Evolutionary conservation across 805 yeast genomes (phyloP), one percentile per base, ranked within the genome.

Genomic region (Lipomyces kockii): DNA sequence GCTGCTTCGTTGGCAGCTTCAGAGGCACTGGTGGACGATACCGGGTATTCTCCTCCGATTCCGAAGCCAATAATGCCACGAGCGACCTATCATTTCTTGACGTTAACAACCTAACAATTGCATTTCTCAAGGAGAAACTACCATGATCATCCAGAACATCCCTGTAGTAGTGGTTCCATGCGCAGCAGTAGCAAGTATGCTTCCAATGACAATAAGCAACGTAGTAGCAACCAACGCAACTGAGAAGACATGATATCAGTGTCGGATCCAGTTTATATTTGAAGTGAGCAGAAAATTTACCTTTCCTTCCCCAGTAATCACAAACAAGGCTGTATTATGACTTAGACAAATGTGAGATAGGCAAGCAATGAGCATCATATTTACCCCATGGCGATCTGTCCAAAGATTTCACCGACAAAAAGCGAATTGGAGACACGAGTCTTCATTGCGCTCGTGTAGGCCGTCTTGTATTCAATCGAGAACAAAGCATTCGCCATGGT

Each of bases 41-140:
- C 87, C 7, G 89, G 88, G 74, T 89, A 89, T 74, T 89, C 92
- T 43, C 91, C 91, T 70, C 92, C 92, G 64, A 88, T 85, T 71
- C 94, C 94, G 70, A 88, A 85, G 58, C 94, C 95, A 60, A 89
- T 85, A 8, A 88, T 82, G 72, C 94, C 93, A 77, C 94, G 82
- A 69, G 85, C 81, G 14, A 89, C 39, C 22, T 35, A n/a, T 17
- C 22, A 14, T 8, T 11, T 12, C 46, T 5, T 39, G 6, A 14
- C 11, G n/a, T 39, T 39, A 39, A 39, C 2, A 2, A 14, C n/a
- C n/a, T 2, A 39, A 39, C 1, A 2, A 6, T 12, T 12, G 6
- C n/a, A 14, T 12, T 2, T 39, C n/a, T 39, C 6, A 12, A 39
- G 46, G 2, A 9, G 46, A 12, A 8, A 14, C 5, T n/a, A 39